A percentile compares a stretch with the other conserved stretches of the same genome.
phyloP scores from a whole-genome alignment of 768 basidiomycete species.

The Collybia sp. region DNA sequence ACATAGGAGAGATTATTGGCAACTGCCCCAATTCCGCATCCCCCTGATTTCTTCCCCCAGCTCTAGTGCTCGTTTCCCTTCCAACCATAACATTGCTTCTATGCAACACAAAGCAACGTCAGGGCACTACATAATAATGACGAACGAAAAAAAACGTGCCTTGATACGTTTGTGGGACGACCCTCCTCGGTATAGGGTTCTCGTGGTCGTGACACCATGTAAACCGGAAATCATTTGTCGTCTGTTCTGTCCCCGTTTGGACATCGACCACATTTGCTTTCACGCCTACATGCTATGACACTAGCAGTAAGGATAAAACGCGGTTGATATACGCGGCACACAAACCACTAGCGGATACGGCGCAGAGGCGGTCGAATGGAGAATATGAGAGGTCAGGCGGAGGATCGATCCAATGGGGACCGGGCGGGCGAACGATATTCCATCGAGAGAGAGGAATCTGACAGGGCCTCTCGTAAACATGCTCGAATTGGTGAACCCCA shows the following conservation, averaged over 20 bases:
- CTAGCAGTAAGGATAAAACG: not conserved
- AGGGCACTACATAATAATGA: conserved; percentile 3
- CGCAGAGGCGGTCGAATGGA: conserved; percentile 50
- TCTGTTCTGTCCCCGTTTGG: conserved; percentile 56
- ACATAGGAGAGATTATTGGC: not conserved
- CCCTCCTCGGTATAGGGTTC: conserved; percentile 30
- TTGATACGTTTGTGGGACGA: conserved; percentile 69
- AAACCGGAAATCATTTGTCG: conserved; percentile 74
- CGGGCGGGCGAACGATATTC: conserved; percentile 73
- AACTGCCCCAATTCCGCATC: conserved; percentile 5
- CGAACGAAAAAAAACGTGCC: conserved; percentile 32
- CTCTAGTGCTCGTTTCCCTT: conserved; percentile 69
- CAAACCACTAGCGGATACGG: conserved; percentile 58
- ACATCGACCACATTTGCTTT: conserved; percentile 70
- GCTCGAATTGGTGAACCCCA: conserved; percentile 68
- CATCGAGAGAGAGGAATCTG: conserved; percentile 73
- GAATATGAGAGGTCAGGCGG: conserved; percentile 63
- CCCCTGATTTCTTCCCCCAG: conserved; percentile 60
- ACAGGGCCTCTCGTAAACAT: conserved; percentile 65
- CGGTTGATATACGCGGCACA: conserved; percentile 7
- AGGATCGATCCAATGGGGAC: conserved; percentile 85
- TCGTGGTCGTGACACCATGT: conserved; percentile 55
- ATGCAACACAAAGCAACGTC: conserved; percentile 15
- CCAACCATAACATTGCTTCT: conserved; percentile 87
- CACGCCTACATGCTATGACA: conserved; percentile 61